Conservation (phyloP, 345 rosid genomes). For the Boechera divaricarpa region DNA sequence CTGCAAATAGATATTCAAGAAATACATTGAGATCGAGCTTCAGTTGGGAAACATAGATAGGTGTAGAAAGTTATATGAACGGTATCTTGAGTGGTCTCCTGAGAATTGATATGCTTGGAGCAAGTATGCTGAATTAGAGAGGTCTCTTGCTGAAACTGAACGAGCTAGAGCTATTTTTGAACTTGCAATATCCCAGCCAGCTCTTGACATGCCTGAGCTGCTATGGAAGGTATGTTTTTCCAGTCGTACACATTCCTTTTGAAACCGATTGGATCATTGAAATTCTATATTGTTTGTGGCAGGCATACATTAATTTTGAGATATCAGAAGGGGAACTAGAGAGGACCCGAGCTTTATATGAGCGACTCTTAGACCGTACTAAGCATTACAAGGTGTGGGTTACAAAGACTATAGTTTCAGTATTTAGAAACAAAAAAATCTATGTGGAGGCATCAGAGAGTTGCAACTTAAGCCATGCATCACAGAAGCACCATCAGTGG, state of each 20-base stretch:
- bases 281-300: too few relatives aligned
- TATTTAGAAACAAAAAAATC: constrained; percentile 22
- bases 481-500: neutral
- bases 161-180: too few relatives aligned
- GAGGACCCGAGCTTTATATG: too few relatives aligned
- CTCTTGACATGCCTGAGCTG: too few relatives aligned
- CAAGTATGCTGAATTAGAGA: constrained; percentile 72
- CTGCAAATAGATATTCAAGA: constrained; percentile 61
- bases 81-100: constrained; percentile 90
- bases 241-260: too few relatives aligned
- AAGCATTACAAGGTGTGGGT: constrained; percentile 95
- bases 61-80: constrained; percentile 79
- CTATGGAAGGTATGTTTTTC: too few relatives aligned
- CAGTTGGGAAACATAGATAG: constrained; percentile 90
- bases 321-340: too few relatives aligned
- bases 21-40: constrained; percentile 88
- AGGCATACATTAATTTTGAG: too few relatives aligned
- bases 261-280: too few relatives aligned
- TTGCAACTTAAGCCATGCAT: constrained; percentile 27
- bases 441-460: constrained; percentile 29
- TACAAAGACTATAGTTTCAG: constrained; percentile 11
- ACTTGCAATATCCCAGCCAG: too few relatives aligned
- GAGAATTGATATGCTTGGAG: constrained; percentile 97
- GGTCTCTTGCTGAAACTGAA: too few relatives aligned
- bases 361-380: constrained; percentile 51